Evolutionary conservation across 768 basidiomycete species (phyloP).

Genomic region (Russula griseocarnosa): DNA sequence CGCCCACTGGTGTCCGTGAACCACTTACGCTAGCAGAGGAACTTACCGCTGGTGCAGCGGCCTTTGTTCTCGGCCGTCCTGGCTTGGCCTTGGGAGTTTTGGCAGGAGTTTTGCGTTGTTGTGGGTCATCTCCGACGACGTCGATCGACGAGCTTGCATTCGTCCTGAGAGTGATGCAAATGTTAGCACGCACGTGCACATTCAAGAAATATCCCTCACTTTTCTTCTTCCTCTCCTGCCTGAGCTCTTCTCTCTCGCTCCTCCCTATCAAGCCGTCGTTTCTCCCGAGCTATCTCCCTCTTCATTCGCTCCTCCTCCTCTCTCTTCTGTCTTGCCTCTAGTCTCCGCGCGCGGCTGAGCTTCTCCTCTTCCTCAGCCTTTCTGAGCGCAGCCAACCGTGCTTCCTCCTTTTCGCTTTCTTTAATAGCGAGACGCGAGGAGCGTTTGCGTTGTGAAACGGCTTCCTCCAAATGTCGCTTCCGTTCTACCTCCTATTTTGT

Average conservation of each 20-base stretch:
- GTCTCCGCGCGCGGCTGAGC: slow-evolving; percentile 55
- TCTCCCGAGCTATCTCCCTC: slow-evolving; percentile 59
- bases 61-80: slow-evolving; percentile 19
- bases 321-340: slow-evolving; percentile 38
- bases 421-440: slow-evolving; percentile 83
- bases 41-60: slow-evolving; percentile 29
- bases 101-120: neutral
- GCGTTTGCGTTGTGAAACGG: slow-evolving; percentile 80
- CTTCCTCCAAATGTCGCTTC: slow-evolving; percentile 63
- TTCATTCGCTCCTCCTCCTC: slow-evolving; percentile 41
- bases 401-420: slow-evolving; percentile 76
- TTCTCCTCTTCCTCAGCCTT: slow-evolving; percentile 67
- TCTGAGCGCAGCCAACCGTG: slow-evolving; percentile 52
- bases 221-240: slow-evolving; percentile 25
- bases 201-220: slow-evolving; percentile 11
- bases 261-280: slow-evolving; percentile 39
- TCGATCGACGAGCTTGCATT: slow-evolving; percentile 18
- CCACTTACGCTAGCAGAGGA: slow-evolving; percentile 40
- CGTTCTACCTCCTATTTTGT: slow-evolving; percentile 54
- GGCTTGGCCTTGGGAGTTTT: slow-evolving; percentile 15
- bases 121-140: slow-evolving; percentile 14
- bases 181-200: neutral
- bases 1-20: slow-evolving; percentile 51
- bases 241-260: slow-evolving; percentile 24
- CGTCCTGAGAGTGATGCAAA: slow-evolving; percentile 3